Base-by-base conservation (phyloP, 345 rosid species). In the Camelina sativa region DNA sequence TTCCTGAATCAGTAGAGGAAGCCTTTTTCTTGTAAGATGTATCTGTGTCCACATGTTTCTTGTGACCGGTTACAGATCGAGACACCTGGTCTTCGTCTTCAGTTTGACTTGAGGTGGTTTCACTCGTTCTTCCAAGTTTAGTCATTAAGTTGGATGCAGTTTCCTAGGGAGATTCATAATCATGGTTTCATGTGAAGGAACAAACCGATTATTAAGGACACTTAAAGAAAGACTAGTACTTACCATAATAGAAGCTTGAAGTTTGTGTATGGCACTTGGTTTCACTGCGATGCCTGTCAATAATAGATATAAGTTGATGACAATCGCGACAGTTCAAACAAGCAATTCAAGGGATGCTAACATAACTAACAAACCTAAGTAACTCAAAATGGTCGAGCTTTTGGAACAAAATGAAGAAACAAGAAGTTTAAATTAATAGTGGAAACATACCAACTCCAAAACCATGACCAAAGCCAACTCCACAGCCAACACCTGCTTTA, bases 241-340 rank as follows among this genome's bases (percentile, higher is more conserved):
- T 84, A 89, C 99, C 59, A 86, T 23, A 73, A 80, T 47, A 78
- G 72, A 75, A 60, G 85, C 79, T 76, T 95, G 97, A n/a, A 89
- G 67, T 82, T 87, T 89, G 57, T 86, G 81, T 80, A 90, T 51
- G 59, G 85, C 89, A 56, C 93, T 85, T 63, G 97, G 97, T 82
- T 92, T 95, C 82, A 90, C 82, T 43, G 97, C 96, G 34, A 95
- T 80, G 56, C 99, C 97, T 92, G 88, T 70, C 61, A 85, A 56
- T 6, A 17, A 48, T 50, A 43, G 19, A 38, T 16, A 6, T 7
- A 40, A 62, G 66, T 12, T 54, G 52, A 8, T n/a, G 44, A n/a
- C 13, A 0, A n/a, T 37, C 5, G 8, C 11, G 15, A 11, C 17
- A 62, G 17, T 4, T 15, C 43, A 55, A 54, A 43, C 62, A 50